Evolutionary conservation across 179 eudicot genomes (phyloP).

Genomic region (Pouteria campechiana): DNA sequence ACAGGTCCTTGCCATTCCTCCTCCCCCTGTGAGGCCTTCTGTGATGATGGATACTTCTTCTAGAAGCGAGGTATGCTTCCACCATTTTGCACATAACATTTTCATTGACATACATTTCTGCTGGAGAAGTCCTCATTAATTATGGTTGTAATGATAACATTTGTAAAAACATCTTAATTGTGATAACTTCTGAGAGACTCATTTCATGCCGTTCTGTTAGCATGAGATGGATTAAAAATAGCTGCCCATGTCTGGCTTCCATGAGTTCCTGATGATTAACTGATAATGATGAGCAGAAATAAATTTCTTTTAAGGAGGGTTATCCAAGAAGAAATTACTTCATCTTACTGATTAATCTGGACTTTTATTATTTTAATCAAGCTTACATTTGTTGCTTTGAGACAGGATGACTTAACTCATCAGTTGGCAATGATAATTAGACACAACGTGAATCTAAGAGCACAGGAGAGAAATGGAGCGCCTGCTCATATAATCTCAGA

Average conservation of each 20-base stretch:
- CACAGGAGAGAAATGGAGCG: constrained; percentile 48
- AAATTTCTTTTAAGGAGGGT: no score
- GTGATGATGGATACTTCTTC: constrained; percentile 58
- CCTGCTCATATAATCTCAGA: constrained; percentile 43
- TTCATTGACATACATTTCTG: background rate
- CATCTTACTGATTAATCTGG: no score
- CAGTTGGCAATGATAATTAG: constrained; percentile 51
- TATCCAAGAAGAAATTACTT: no score
- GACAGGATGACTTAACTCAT: constrained; percentile 53
- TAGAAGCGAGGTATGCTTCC: constrained; percentile 39
- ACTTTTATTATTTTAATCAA: background rate
- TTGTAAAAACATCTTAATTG: background rate
- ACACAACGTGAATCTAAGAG: constrained; percentile 38
- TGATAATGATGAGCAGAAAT: no score
- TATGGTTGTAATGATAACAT: background rate
- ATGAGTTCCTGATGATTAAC: no score
- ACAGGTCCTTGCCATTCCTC: constrained; percentile 53
- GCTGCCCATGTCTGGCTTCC: no score
- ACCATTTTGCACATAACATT: background rate
- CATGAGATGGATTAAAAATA: no score
- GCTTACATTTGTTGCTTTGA: background rate
- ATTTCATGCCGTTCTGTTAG: no score
- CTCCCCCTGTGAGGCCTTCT: constrained; percentile 48
- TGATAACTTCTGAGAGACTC: no score
- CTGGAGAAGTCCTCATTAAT: background rate